Evolutionary conservation across 108 stramenopile species (phyloP), one percentile per base, ranked within the genome.

Genomic region (Parmales sp.): DNA sequence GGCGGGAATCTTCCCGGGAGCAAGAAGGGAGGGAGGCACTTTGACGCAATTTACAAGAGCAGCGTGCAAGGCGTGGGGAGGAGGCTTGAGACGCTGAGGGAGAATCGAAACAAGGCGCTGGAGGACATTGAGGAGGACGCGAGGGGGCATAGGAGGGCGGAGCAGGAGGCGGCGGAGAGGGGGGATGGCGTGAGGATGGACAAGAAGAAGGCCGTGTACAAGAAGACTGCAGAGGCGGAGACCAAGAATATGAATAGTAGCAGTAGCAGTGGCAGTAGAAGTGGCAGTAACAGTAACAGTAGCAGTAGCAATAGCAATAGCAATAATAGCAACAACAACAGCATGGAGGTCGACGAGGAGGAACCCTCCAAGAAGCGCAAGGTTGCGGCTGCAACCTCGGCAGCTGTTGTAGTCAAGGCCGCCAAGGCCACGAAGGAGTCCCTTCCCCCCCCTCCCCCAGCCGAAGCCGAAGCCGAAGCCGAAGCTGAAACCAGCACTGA

Each of bases 11-110:
- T 74, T 6, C 75, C 79, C 34, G 43, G 26, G 19, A 67, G 69
- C 3, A 71, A 67, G 37, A 73, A 45, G 34, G 68, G 63, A 22
- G 79, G 79, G 0, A 65, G 79, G 16, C 69, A 68, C 37, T 80
- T 80, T 41, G 72, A 76, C 38, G 22, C 72, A 13, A 39, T 80
- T 16, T 73, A 80, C 45, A 63, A 69, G 26, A 65, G 45, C 11
- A 71, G 69, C 60, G 44, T 75, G 19, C 22, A 23, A 37, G 39
- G 41, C 26, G 25, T 74, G 13, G 67, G 34, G 16, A 45, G 66
- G n/a, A 34, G 73, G 36, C 45, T 51, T 13, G 22, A 26, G 13
- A 18, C 39, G 3, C 36, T 77, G 2, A 2, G 28, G 5, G 25
- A 29, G 1, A 63, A 77, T 25, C 19, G 64, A 2, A 22, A 37